A percentile compares a stretch with the other conserved stretches of the same genome.
Conservation (phyloP, 2,329 filamentous ascomycete genomes). For the Xylariaceae sp. region DNA sequence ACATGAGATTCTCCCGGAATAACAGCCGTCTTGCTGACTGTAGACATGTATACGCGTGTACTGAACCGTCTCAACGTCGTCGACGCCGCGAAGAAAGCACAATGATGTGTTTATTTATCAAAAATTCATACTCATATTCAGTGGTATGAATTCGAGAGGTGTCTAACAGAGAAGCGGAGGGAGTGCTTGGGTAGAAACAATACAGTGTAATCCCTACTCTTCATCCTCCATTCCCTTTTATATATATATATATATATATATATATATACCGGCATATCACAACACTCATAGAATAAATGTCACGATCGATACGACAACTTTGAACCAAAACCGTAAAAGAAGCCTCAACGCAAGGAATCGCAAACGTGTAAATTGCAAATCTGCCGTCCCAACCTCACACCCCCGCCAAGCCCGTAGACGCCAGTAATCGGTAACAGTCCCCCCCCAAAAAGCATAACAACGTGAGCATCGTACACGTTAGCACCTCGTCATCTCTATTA, state of each 20-base stretch:
- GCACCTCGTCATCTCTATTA: constrained; percentile 17
- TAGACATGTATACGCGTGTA: constrained; percentile 52
- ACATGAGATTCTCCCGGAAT: background rate
- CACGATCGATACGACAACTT: background rate
- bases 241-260: background rate
- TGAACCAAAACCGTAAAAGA: no score
- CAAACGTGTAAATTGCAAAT: constrained; percentile 10
- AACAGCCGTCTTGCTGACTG: constrained; percentile 44
- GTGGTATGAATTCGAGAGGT: background rate
- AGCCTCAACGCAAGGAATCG: background rate
- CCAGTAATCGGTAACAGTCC: constrained; percentile 17
- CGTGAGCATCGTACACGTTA: constrained; percentile 10
- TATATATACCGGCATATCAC: background rate
- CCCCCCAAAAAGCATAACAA: background rate
- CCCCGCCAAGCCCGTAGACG: constrained; percentile 16
- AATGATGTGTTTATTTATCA: constrained; percentile 25
- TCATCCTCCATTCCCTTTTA: background rate
- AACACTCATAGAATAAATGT: constrained; percentile 2
- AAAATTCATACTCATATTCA: background rate
- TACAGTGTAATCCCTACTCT: background rate
- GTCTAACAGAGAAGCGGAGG: background rate
- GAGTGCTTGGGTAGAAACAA: background rate
- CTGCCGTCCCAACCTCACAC: background rate
- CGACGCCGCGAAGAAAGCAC: constrained; percentile 37
- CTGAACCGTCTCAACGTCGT: constrained; percentile 37